Conservation (phyloP, 106 monocot species). For the Chionographis japonica region DNA sequence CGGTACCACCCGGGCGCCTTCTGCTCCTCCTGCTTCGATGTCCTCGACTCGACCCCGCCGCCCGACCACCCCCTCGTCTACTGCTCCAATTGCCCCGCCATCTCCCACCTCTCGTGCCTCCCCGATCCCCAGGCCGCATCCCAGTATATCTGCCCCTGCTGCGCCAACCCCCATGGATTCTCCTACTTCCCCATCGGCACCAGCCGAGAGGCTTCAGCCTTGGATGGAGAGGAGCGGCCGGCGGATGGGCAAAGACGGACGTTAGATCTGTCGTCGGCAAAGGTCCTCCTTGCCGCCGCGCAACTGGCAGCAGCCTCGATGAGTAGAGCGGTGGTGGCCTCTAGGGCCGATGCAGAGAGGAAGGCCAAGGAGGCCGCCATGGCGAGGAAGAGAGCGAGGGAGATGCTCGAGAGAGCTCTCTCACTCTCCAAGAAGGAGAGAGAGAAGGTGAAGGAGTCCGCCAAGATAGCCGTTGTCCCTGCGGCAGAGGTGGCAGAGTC, state of each 20-base stretch:
- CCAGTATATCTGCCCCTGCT: slow-evolving; percentile 39
- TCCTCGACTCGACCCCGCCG: slow-evolving; percentile 22
- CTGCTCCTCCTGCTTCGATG: slow-evolving; percentile 48
- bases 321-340: slow-evolving; percentile 27
- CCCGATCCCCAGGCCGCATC: slow-evolving; percentile 11
- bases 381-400: slow-evolving; percentile 67
- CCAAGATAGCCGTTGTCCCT: neutral
- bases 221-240: neutral
- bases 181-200: slow-evolving; percentile 24
- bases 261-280: slow-evolving; percentile 19
- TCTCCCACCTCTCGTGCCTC: slow-evolving; percentile 52
- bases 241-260: neutral
- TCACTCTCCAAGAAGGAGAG: slow-evolving; percentile 18
- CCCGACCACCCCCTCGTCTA: slow-evolving; percentile 19
- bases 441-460: slow-evolving; percentile 17
- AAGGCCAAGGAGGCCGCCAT: slow-evolving; percentile 53
- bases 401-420: slow-evolving; percentile 45
- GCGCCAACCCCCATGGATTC: slow-evolving; percentile 29
- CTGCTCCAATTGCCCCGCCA: slow-evolving; percentile 48
- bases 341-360: slow-evolving; percentile 47
- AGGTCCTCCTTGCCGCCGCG: slow-evolving; percentile 44
- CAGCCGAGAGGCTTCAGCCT: neutral
- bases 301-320: slow-evolving; percentile 42
- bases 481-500: neutral
- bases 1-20: slow-evolving; percentile 45